phyloP scores from a whole-genome alignment of 176 grass and related monocot species.

The Triticum timopheevii region DNA sequence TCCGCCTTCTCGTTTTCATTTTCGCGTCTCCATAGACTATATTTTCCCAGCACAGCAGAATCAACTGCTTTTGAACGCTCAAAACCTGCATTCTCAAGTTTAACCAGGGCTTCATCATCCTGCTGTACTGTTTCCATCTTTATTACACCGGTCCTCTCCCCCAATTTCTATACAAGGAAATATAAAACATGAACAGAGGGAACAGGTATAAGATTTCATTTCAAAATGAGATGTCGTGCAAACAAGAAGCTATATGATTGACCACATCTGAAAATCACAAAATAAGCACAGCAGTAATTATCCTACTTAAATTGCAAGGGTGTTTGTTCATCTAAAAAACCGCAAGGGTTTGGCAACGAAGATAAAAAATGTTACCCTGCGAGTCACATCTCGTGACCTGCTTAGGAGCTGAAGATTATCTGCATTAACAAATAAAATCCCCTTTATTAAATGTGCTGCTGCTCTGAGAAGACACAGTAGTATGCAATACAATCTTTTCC shows the following conservation, averaged over 20 bases:
- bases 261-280: neutral
- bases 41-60: slow-evolving; percentile 69
- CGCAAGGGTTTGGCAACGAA: neutral
- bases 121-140: slow-evolving; percentile 39
- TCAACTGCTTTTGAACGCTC: slow-evolving; percentile 60
- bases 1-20: slow-evolving; percentile 64
- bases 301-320: neutral
- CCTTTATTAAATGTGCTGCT: neutral
- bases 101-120: slow-evolving; percentile 58
- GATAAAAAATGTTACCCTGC: slow-evolving; percentile 30
- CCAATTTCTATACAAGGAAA: slow-evolving; percentile 44
- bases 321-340: neutral
- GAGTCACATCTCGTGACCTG: neutral
- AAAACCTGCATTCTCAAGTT: slow-evolving; percentile 56
- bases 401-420: neutral
- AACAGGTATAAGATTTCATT: neutral
- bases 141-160: slow-evolving; percentile 26
- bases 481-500: neutral
- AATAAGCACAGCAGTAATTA: neutral
- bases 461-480: neutral
- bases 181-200: neutral
- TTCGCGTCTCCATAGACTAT: slow-evolving; percentile 60
- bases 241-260: neutral
- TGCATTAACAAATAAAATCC: neutral
- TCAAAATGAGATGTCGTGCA: neutral